Conservation (phyloP, 257 asterid genomes). For the Solanum commersonii region DNA sequence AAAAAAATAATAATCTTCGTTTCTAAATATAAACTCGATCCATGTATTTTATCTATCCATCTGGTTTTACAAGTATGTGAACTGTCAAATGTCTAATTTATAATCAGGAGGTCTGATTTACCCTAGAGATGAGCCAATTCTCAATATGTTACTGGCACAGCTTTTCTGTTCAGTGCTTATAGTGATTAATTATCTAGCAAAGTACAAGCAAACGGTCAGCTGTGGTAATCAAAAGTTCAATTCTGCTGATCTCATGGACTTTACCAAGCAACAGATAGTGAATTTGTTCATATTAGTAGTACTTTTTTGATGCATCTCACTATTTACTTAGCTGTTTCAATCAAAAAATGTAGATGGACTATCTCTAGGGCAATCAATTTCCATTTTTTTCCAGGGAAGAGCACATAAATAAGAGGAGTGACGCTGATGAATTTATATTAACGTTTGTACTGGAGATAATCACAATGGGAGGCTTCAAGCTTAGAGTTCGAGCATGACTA, state of each 20-base stretch:
- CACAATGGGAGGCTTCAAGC: too few relatives aligned
- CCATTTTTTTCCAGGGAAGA: background rate
- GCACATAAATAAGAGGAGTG: background rate
- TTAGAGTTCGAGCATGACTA: too few relatives aligned
- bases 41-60: background rate
- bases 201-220: slow-evolving; percentile 26
- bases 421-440: too few relatives aligned
- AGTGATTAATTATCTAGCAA: slow-evolving; percentile 37
- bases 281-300: background rate
- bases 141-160: slow-evolving; percentile 62
- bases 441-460: too few relatives aligned
- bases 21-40: background rate
- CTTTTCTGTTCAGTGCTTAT: slow-evolving; percentile 51
- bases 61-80: background rate
- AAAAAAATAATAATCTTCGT: too few relatives aligned
- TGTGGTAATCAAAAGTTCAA: slow-evolving; percentile 33
- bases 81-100: background rate
- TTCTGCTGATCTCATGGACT: slow-evolving; percentile 26
- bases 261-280: slow-evolving; percentile 62
- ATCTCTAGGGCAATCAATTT: slow-evolving; percentile 1
- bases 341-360: slow-evolving; percentile 44
- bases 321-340: background rate
- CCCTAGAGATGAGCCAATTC: slow-evolving; percentile 74
- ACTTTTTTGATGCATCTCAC: background rate
- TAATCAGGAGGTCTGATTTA: slow-evolving; percentile 52